These are phyloP conservation scores for Kodamaea kaohsiungensis DNA, from an alignment of 805 yeast species.

Conservation along the genomic window DNA sequence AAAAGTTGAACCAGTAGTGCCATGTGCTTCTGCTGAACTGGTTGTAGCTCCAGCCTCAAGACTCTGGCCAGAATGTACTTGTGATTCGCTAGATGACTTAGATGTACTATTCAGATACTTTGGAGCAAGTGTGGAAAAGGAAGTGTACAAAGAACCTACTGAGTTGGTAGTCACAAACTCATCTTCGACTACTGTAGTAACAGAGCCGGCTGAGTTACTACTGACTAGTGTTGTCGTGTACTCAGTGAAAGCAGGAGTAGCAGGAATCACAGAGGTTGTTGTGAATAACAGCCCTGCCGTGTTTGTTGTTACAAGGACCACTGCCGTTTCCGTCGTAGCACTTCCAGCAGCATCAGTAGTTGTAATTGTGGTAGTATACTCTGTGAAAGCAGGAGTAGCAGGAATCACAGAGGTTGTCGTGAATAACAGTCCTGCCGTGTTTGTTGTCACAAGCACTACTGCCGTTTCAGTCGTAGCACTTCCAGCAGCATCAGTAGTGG, in stretches of 20 bases:
- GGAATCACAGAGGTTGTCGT: constrained; percentile 15
- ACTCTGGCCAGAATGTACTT: too few relatives aligned
- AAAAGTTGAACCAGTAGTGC: not conserved
- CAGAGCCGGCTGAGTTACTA: too few relatives aligned
- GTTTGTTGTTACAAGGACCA: not conserved
- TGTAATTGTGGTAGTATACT: constrained; percentile 20
- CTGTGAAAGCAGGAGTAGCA: constrained; percentile 9
- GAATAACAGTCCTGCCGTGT: constrained; percentile 16
- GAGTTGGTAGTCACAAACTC: too few relatives aligned
- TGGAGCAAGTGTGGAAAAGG: not conserved
- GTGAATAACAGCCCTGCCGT: not conserved
- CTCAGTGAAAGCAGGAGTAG: too few relatives aligned
- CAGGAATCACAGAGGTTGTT: not conserved
- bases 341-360: constrained; percentile 16
- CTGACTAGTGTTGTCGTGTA: too few relatives aligned
- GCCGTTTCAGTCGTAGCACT: constrained; percentile 18
- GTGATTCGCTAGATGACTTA: not conserved
- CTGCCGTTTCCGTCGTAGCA: not conserved
- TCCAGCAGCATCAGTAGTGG: constrained; percentile 17
- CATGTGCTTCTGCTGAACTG: not conserved
- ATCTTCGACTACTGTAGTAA: too few relatives aligned
- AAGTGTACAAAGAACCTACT: too few relatives aligned
- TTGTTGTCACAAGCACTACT: constrained; percentile 19
- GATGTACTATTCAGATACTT: not conserved
- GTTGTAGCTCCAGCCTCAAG: not conserved